phyloP scores from a whole-genome alignment of 306 rosid species.

The Calophaca sinica region DNA sequence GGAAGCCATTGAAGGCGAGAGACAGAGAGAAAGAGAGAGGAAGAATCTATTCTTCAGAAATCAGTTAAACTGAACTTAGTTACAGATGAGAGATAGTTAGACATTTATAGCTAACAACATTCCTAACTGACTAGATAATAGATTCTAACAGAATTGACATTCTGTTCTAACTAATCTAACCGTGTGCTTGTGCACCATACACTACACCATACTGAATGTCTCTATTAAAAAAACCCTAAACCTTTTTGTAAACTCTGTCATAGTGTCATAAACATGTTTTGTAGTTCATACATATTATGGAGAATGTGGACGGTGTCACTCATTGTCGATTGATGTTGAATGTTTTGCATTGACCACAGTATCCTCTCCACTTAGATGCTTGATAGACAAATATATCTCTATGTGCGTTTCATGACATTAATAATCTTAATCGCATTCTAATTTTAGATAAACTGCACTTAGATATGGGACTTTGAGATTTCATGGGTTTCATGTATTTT shows the following conservation, averaged over 20 bases:
- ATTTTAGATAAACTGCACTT: neutral
- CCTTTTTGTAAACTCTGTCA: neutral
- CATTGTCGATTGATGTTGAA: conserved; percentile 18
- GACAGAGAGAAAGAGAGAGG: no score
- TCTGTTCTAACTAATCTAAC: no score
- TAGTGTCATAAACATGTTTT: neutral
- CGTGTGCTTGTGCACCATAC: no score
- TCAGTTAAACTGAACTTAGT: no score
- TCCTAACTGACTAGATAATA: no score
- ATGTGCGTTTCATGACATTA: neutral
- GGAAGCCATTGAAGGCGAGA: no score
- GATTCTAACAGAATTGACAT: no score
- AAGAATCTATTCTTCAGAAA: no score
- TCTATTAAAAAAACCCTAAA: no score
- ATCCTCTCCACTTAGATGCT: neutral
- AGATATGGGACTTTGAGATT: neutral
- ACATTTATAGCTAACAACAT: no score
- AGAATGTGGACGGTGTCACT: neutral
- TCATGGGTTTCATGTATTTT: conserved; percentile 23
- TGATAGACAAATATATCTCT: neutral
- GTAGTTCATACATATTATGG: conserved; percentile 2
- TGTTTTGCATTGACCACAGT: conserved; percentile 4
- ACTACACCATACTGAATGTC: no score
- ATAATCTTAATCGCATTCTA: neutral
- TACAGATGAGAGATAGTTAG: no score